phyloP scores from a whole-genome alignment of 2,329 filamentous ascomycete species.

The Beauveria australis region DNA sequence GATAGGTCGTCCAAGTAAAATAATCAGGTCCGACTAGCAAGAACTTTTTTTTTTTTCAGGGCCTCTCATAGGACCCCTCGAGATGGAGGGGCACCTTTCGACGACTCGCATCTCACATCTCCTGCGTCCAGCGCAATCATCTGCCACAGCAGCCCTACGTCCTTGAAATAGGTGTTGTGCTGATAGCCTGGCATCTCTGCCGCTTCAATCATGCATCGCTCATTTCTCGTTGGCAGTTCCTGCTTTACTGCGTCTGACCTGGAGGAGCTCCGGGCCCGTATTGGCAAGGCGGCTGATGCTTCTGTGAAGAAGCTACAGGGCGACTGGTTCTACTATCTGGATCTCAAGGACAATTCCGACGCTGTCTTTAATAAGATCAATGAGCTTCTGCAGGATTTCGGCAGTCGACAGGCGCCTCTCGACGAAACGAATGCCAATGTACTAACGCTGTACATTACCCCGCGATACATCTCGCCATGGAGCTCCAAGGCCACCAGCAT shows the following conservation, averaged over 20 bases:
- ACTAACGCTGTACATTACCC: conserved; percentile 63
- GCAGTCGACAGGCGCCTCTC: conserved; percentile 20
- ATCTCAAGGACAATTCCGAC: conserved; percentile 42
- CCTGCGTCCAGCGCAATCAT: neutral
- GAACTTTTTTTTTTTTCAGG: neutral
- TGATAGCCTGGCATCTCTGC: conserved; percentile 6
- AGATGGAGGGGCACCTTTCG: neutral
- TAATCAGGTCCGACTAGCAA: no score
- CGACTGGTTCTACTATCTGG: conserved; percentile 59
- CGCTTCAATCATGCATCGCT: conserved; percentile 24
- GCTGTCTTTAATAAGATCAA: conserved; percentile 36
- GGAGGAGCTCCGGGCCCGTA: conserved; percentile 35
- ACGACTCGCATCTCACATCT: neutral
- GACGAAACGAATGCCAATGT: conserved; percentile 36
- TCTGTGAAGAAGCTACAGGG: conserved; percentile 43
- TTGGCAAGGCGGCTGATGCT: conserved; percentile 33
- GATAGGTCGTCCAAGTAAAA: no score
- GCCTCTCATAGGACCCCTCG: conserved; percentile 3
- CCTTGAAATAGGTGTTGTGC: conserved; percentile 7
- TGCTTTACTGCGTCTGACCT: conserved; percentile 42
- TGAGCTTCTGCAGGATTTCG: conserved; percentile 36
- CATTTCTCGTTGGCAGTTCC: conserved; percentile 32
- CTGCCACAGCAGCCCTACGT: conserved; percentile 2
- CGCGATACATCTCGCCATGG: conserved; percentile 90
- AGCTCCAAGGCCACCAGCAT: conserved; percentile 94